Evolutionary conservation across 2,329 filamentous ascomycete genomes (phyloP).

Genomic region (Botrytis aclada): DNA sequence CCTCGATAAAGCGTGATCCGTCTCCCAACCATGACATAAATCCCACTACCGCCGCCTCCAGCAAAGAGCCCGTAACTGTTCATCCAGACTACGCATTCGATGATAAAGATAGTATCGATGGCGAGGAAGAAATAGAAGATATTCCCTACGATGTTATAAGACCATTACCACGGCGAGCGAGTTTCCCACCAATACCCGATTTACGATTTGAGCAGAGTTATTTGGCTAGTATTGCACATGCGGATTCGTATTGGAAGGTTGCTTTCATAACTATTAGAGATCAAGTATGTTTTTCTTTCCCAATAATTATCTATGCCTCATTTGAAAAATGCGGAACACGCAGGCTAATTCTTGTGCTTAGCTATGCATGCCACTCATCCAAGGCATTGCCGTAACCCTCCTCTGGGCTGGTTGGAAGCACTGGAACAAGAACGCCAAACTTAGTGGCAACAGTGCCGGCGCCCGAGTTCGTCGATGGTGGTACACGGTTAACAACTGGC

Average conservation of each 20-base stretch:
- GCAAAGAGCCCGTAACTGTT: constrained; percentile 58
- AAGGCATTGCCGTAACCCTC: constrained; percentile 87
- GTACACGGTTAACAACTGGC: constrained; percentile 93
- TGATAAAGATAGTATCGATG: constrained; percentile 41
- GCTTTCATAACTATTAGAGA: constrained; percentile 82
- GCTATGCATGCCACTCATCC: constrained; percentile 81
- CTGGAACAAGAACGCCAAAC: constrained; percentile 77
- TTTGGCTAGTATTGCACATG: constrained; percentile 78
- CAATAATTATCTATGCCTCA: background rate
- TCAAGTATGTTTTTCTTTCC: constrained; percentile 58
- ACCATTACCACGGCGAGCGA: constrained; percentile 49
- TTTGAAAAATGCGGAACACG: background rate
- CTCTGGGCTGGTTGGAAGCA: constrained; percentile 82
- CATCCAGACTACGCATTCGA: constrained; percentile 38
- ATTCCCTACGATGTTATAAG: constrained; percentile 65
- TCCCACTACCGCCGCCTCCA: constrained; percentile 71
- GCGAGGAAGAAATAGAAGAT: constrained; percentile 56
- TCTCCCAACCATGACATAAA: constrained; percentile 74
- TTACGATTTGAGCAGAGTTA: constrained; percentile 98
- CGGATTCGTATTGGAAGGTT: constrained; percentile 76
- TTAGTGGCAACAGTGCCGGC: constrained; percentile 74
- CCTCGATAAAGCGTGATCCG: constrained; percentile 70
- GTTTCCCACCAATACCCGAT: constrained; percentile 71
- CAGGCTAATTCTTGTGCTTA: constrained; percentile 38
- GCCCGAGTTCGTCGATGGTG: constrained; percentile 84